Conservation (phyloP, 2,329 filamentous ascomycete genomes). For the Mycosphaerelloides madeirae region DNA sequence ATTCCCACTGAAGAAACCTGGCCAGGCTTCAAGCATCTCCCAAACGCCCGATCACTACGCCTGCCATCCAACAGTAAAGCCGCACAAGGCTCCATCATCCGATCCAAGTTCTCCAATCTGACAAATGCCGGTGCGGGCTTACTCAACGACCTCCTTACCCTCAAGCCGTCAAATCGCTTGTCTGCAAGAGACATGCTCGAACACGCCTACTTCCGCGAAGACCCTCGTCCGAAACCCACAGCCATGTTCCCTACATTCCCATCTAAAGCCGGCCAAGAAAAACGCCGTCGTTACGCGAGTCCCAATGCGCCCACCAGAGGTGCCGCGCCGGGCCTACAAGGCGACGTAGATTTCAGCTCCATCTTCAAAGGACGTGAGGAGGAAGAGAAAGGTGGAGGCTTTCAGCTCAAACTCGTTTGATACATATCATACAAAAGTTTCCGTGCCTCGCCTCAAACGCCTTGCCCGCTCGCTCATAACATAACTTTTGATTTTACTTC, state of each 20-base stretch:
- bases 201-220: constrained; percentile 82
- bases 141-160: constrained; percentile 63
- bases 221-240: constrained; percentile 82
- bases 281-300: constrained; percentile 63
- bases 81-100: constrained; percentile 51
- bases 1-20: constrained; percentile 76
- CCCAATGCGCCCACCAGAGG: constrained; percentile 81
- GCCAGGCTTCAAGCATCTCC: constrained; percentile 81
- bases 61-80: constrained; percentile 49
- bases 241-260: constrained; percentile 97
- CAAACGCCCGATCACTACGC: constrained; percentile 76
- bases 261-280: constrained; percentile 88
- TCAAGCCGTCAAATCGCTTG: constrained; percentile 70
- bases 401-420: constrained; percentile 34
- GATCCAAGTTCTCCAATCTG: constrained; percentile 74
- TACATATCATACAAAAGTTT: no score
- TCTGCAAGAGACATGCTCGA: constrained; percentile 67
- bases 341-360: constrained; percentile 46
- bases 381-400: constrained; percentile 46
- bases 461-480: not conserved
- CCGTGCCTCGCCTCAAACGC: no score
- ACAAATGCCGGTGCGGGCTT: constrained; percentile 69
- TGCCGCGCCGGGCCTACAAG: constrained; percentile 32
- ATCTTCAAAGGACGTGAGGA: constrained; percentile 47
- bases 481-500: constrained; percentile 6